Base-by-base conservation (phyloP, 306 rosid species). In the Quillaja saponaria region DNA sequence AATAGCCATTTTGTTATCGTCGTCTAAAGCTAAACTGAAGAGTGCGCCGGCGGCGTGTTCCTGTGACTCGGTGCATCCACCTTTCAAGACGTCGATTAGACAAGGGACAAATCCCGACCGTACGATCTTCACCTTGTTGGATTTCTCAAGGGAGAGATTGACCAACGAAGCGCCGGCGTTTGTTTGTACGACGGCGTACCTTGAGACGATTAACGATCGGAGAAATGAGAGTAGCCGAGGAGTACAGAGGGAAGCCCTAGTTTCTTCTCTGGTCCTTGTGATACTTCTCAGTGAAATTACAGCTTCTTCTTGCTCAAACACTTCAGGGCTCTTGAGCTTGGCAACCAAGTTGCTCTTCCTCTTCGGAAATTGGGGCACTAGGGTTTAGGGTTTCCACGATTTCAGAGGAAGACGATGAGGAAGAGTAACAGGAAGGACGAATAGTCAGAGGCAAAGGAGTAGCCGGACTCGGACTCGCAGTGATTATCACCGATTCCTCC, bases 11-110 rank as follows among this genome's bases (percentile, higher is more conserved):
- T 87, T 87, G 80, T 89, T 94, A 1, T 87, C 97, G 38, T 94
- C 97, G 10, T 87, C 79, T 20, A 89, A 21, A 0, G 97, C 95
- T 25, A 94, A 61, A 61, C 99, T 94, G 71, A 94, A 94, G 2
- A 94, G 76, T 6, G 95, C 95, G 6, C 99, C 99, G 13, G 94
- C 97, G n/a, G 95, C 95, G 76, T 89, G 97, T 38, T 94, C 99
- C 80, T 89, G 96, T 48, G 96, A 45, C 44, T 94, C 97, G 46
- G 58, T 16, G 76, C 61, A 78, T 58, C 89, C 95, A 0, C 81
- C 76, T 17, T 80, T 90, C 74, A 94, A 56, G 4, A 76, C 89
- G 45, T 94, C 96, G 37, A 94, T 78, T 0, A 94, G 67, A 10
- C 28, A 44, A 0, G 97, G 87, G 55, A 94, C 74, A 53, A 94